These are phyloP conservation scores for Globisporangium carolinianum DNA, from an alignment of 352 stramenopile species.

Conservation along the genomic window DNA sequence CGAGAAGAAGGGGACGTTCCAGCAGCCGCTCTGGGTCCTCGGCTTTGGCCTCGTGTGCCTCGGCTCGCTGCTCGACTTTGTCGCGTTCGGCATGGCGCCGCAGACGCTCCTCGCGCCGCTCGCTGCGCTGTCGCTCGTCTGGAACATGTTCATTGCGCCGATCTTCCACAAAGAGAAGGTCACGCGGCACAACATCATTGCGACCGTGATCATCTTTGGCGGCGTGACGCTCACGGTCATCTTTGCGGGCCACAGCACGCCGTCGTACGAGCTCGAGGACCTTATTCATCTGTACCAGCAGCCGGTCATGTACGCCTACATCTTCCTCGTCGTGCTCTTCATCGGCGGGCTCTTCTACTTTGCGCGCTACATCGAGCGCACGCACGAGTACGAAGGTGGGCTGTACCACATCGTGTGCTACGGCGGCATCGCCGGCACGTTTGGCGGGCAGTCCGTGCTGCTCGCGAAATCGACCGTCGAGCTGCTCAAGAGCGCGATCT, in stretches of 20 bases:
- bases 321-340: slow-evolving; percentile 63
- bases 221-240: slow-evolving; percentile 87
- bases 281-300: slow-evolving; percentile 73
- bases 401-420: slow-evolving; percentile 86
- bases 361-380: slow-evolving; percentile 48
- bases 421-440: slow-evolving; percentile 53
- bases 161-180: slow-evolving; percentile 87
- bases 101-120: slow-evolving; percentile 84
- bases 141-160: slow-evolving; percentile 86
- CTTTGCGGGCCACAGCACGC: slow-evolving; percentile 82
- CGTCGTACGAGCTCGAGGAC: slow-evolving; percentile 80
- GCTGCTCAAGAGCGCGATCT: slow-evolving; percentile 70
- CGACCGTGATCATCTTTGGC: slow-evolving; percentile 84
- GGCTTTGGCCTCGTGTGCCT: slow-evolving; percentile 79
- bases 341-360: slow-evolving; percentile 51
- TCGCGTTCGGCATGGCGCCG: slow-evolving; percentile 86
- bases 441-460: slow-evolving; percentile 78
- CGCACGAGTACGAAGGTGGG: slow-evolving; percentile 56
- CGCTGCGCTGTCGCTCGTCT: slow-evolving; percentile 86
- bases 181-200: slow-evolving; percentile 64
- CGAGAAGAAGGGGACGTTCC: slow-evolving; percentile 69
- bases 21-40: slow-evolving; percentile 87
- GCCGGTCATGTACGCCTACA: slow-evolving; percentile 72
- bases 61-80: slow-evolving; percentile 86
- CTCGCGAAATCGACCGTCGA: slow-evolving; percentile 83